Conservation (phyloP, 768 basidiomycete species). For the Hericium coralloides region DNA sequence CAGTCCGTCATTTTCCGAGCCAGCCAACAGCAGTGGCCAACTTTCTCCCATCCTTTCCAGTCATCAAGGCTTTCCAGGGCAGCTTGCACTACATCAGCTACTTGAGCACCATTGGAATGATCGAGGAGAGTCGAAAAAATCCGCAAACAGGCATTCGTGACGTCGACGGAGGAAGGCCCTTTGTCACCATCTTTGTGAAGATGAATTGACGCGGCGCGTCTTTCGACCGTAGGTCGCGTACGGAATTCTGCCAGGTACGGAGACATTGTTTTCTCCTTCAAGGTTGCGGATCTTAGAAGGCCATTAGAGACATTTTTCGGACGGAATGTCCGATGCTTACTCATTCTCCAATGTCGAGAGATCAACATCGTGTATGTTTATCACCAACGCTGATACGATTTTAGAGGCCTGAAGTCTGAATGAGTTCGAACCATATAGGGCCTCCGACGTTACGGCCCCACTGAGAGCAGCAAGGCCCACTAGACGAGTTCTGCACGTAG, state of each 20-base stretch:
- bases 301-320: slow-evolving; percentile 4
- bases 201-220: slow-evolving; percentile 85
- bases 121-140: slow-evolving; percentile 63
- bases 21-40: slow-evolving; percentile 76
- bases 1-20: slow-evolving; percentile 72
- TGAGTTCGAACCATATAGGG: slow-evolving; percentile 63
- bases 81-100: slow-evolving; percentile 63
- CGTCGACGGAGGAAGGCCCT: slow-evolving; percentile 67
- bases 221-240: slow-evolving; percentile 65
- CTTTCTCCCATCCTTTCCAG: slow-evolving; percentile 52
- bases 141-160: slow-evolving; percentile 64
- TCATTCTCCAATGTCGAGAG: slow-evolving; percentile 54
- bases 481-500: slow-evolving; percentile 55
- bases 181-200: slow-evolving; percentile 82
- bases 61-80: slow-evolving; percentile 61
- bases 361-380: slow-evolving; percentile 56
- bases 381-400: slow-evolving; percentile 64
- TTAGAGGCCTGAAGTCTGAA: slow-evolving; percentile 64
- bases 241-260: slow-evolving; percentile 82
- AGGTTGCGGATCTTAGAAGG: slow-evolving; percentile 39
- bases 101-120: slow-evolving; percentile 70
- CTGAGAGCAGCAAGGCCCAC: slow-evolving; percentile 80
- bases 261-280: slow-evolving; percentile 65
- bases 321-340: slow-evolving; percentile 31
- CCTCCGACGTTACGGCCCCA: slow-evolving; percentile 77